Percentiles rank a stretch among this genome's conserved stretches.
Conservation (phyloP, 2,329 filamentous ascomycete species). For the Allantophomopsis cytisporea region DNA sequence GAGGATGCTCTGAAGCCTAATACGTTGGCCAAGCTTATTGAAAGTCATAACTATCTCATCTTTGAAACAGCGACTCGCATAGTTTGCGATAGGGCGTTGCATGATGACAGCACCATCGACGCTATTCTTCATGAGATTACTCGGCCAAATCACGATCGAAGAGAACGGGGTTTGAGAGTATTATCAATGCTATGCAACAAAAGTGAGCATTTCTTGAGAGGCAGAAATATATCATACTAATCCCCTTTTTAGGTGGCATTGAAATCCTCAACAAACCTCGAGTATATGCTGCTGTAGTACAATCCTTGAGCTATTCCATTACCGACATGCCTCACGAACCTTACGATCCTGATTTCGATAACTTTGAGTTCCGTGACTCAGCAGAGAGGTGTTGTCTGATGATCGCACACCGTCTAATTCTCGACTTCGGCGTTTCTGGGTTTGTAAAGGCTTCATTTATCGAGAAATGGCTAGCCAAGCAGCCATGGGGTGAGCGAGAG, state of each 20-base stretch:
- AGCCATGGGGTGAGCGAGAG: slow-evolving; percentile 49
- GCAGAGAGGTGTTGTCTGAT: slow-evolving; percentile 45
- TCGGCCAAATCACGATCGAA: slow-evolving; percentile 40
- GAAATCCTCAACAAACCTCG: slow-evolving; percentile 13
- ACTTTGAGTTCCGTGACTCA: slow-evolving; percentile 47
- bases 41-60: slow-evolving; percentile 61
- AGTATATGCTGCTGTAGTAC: slow-evolving; percentile 35
- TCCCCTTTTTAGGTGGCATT: slow-evolving; percentile 7
- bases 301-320: slow-evolving; percentile 42
- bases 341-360: slow-evolving; percentile 45
- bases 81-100: slow-evolving; percentile 39
- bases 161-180: slow-evolving; percentile 40
- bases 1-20: slow-evolving; percentile 55
- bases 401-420: slow-evolving; percentile 43
- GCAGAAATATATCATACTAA: slow-evolving; percentile 10
- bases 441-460: slow-evolving; percentile 52
- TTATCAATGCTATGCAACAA: slow-evolving; percentile 40
- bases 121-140: slow-evolving; percentile 44
- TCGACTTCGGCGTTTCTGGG: slow-evolving; percentile 32
- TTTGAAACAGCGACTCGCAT: slow-evolving; percentile 52
- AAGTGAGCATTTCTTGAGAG: slow-evolving; percentile 16
- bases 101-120: slow-evolving; percentile 38
- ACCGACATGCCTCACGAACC: slow-evolving; percentile 33
- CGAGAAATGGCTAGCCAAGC: slow-evolving; percentile 60
- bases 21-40: slow-evolving; percentile 53